Evolutionary conservation across 768 basidiomycete genomes (phyloP), one percentile per base, ranked within the genome.

Genomic region (Cystofilobasidium bisporidii): DNA sequence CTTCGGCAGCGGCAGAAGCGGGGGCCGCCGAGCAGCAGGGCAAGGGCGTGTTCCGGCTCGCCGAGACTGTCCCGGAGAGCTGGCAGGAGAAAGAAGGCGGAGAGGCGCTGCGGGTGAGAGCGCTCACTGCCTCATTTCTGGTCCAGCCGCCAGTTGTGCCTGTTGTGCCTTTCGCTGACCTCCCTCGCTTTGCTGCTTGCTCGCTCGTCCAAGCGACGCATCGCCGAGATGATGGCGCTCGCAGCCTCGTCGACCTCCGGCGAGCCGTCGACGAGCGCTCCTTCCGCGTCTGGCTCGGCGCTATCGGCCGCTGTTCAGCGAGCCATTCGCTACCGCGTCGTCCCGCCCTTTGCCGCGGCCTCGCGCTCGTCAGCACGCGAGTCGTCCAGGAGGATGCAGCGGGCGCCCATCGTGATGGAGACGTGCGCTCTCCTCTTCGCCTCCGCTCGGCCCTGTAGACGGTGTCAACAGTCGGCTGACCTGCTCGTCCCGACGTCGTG

Each of bases 21-120:
- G n/a, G n/a, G n/a, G n/a, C n/a, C n/a, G 57, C 40, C 57, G 40
- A 10, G 69, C 60, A 36, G 30, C 65, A 58, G 45, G 64, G 69
- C 17, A 68, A 72, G 62, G 77, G 77, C 2, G 72, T 78, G 0
- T 78, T 78, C 64, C 65, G 76, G 33, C 70, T 78, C 28, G 77
- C 75, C 14, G 76, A 78, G 71, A 78, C 77, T 0, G 77, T 78
- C 0, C 72, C 72, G 3, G 71, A 74, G 53, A 73, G 71, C 20
- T 78, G 77, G 77, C 63, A 71, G 41, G 76, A 71, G 55, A 74
- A 73, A 3, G 41, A 70, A n/a, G 76, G 77, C 60, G 76, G 72
- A 12, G 74, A 75, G 36, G 72, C 72, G 22, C 64, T 78, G 45
- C 71, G 72, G 64, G 75, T 75, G 69, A 68, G 74, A 47, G 17